Evolutionary conservation across 345 rosid genomes (phyloP).

Genomic region (Salix brachista): DNA sequence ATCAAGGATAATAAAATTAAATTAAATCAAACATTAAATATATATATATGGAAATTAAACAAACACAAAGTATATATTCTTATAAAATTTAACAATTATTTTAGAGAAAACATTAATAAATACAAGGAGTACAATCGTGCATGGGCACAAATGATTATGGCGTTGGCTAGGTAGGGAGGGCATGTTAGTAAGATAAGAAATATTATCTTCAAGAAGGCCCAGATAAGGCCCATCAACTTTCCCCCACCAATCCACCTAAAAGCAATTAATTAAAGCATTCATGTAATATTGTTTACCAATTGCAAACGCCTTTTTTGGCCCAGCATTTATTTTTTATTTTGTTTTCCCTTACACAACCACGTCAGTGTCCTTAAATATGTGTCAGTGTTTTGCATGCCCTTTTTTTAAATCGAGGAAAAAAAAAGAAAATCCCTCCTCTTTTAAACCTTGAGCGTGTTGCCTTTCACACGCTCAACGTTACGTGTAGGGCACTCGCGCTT

Average conservation of each 20-base stretch:
- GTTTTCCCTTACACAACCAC: not conserved
- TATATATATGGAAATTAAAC: too few species aligned
- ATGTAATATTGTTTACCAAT: not conserved
- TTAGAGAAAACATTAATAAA: not conserved
- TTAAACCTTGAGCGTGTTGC: not conserved
- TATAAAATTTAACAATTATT: not conserved
- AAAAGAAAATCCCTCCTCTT: not conserved
- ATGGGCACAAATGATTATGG: constrained; percentile 7
- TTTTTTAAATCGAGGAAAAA: too few species aligned
- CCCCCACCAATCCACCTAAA: not conserved
- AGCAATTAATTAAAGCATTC: not conserved
- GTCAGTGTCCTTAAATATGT: not conserved
- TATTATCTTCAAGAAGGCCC: not conserved
- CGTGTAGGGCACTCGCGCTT: not conserved
- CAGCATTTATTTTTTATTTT: not conserved
- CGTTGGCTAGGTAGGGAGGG: not conserved
- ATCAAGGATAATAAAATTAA: too few species aligned
- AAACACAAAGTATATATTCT: too few species aligned
- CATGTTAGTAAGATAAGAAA: not conserved
- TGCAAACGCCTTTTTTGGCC: not conserved
- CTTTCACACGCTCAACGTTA: not conserved
- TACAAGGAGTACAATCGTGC: not conserved
- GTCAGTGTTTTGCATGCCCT: not conserved
- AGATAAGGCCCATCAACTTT: constrained; percentile 4
- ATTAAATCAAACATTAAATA: too few species aligned